Base-by-base conservation (phyloP, 2,329 filamentous ascomycete genomes). In the Cercospora brassicicola region DNA sequence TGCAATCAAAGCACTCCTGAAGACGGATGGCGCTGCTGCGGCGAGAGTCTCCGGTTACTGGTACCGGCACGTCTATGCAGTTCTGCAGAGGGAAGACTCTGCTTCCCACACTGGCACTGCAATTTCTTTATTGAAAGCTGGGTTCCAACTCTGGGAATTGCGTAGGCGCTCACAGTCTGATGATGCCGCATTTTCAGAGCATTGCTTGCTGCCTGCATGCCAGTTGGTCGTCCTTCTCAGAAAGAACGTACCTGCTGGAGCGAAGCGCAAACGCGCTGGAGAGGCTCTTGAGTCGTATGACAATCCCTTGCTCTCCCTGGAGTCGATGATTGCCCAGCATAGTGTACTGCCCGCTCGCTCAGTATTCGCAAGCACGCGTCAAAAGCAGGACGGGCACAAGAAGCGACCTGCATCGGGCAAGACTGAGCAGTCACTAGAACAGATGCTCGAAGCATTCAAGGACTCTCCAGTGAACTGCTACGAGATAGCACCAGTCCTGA, bases 331-430 rank as follows among this genome's bases (percentile, higher is more conserved):
- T 28, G 80, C 79, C 5, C 80, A 77, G 67, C 82, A 84, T 65
- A 53, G 83, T 8, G 78, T 84, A 53, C 59, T 79, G 5, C 81
- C 81, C 13, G 76, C 79, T 33, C 75, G 81, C 68, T 69, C 75
- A 23, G 73, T 76, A 4, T 83, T 82, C 72, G 78, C 79, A 63
- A 70, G 66, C 31, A 36, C 59, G 18, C 59, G 62, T 42, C 62
- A 62, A 57, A 65, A 69, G 31, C 59, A 71, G 36, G 36, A 63
- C 10, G 53, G 60, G 13, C 61, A 59, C 36, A 55, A 42, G 36
- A 60, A 51, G 15, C 57, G 45, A 13, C 11, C 36, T 15, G 28
- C 13, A 9, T 20, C n/a, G 13, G n/a, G n/a, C 13, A 33, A 61
- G n/a, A 20, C 15, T 30, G 62, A 15, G 13, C 20, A 59, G 15